Conservation (phyloP, 2,329 filamentous ascomycete genomes). For the Botrytis pseudocinerea region DNA sequence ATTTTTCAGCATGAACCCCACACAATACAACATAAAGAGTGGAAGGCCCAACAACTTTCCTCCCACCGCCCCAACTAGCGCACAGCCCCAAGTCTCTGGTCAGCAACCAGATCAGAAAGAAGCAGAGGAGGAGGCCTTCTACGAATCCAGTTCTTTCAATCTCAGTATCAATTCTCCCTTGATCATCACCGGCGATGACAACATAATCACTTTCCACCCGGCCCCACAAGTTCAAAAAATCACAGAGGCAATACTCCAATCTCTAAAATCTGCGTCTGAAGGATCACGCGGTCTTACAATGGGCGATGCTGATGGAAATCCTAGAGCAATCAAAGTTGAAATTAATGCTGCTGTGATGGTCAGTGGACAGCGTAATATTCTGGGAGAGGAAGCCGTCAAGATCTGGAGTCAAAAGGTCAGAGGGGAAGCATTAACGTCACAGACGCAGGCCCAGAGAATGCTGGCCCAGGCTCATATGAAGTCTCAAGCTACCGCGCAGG, state of each 20-base stretch:
- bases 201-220: constrained; percentile 47
- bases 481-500: neutral
- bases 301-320: constrained; percentile 49
- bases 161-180: constrained; percentile 52
- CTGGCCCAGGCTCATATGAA: neutral
- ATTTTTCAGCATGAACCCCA: neutral
- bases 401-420: neutral
- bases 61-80: constrained; percentile 58
- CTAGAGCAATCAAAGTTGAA: constrained; percentile 46
- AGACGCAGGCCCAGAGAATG: neutral
- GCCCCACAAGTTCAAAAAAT: constrained; percentile 46
- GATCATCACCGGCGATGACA: constrained; percentile 50
- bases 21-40: neutral
- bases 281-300: constrained; percentile 47
- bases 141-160: constrained; percentile 42
- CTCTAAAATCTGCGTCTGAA: constrained; percentile 47
- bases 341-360: constrained; percentile 51
- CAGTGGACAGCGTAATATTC: constrained; percentile 48
- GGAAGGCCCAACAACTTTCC: neutral
- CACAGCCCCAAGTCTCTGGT: constrained; percentile 87
- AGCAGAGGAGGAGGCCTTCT: constrained; percentile 57
- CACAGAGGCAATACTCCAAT: constrained; percentile 48
- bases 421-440: neutral
- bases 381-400: constrained; percentile 41
- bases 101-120: constrained; percentile 67